A percentile compares a stretch with the other conserved stretches of the same genome.
Conservation (phyloP, 352 stramenopile species). For the Globisporangium polare region DNA sequence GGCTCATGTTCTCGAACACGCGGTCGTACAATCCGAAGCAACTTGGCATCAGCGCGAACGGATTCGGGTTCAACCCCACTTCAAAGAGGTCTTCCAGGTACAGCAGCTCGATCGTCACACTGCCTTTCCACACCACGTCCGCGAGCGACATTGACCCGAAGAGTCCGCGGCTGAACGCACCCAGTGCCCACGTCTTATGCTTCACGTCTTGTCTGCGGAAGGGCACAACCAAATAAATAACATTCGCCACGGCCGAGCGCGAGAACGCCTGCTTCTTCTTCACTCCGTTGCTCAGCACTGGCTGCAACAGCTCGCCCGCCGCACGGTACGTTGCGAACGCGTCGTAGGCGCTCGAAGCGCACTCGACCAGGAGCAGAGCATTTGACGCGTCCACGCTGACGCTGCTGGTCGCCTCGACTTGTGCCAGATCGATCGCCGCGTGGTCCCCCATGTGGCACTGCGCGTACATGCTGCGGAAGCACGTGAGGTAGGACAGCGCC, state of each 20-base stretch:
- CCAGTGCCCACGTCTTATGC: constrained; percentile 69
- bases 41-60: constrained; percentile 47
- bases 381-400: constrained; percentile 51
- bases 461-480: constrained; percentile 64
- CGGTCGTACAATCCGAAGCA: constrained; percentile 70
- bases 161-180: constrained; percentile 54
- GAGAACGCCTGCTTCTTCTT: constrained; percentile 67
- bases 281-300: constrained; percentile 37
- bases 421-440: constrained; percentile 38
- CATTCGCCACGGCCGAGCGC: constrained; percentile 52
- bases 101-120: constrained; percentile 63
- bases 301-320: constrained; percentile 51
- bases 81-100: constrained; percentile 74
- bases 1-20: constrained; percentile 48
- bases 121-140: constrained; percentile 35
- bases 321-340: constrained; percentile 64
- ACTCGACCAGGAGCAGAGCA: constrained; percentile 55
- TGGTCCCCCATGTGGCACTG: constrained; percentile 72
- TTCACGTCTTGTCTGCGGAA: constrained; percentile 61
- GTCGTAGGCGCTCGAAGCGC: constrained; percentile 39
- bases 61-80: constrained; percentile 54
- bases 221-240: constrained; percentile 69
- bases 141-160: constrained; percentile 31
- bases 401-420: constrained; percentile 31
- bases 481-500: constrained; percentile 66